These are phyloP conservation scores for Alternaria postmessia DNA, from an alignment of 2,329 filamentous ascomycete genomes.

Conservation along the genomic window DNA sequence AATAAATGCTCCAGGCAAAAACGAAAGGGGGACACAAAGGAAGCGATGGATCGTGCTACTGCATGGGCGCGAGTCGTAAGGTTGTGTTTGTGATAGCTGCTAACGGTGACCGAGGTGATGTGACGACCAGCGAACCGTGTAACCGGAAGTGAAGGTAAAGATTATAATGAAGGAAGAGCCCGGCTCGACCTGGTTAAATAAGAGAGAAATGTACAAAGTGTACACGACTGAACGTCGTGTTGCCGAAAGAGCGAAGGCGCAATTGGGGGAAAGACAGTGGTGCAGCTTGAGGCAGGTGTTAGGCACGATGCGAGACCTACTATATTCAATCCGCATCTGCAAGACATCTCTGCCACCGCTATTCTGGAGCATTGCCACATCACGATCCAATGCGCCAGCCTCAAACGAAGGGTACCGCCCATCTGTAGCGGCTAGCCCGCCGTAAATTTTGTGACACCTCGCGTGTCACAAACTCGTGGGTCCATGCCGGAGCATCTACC, in stretches of 20 bases:
- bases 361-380: slow-evolving; percentile 37
- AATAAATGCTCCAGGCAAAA: slow-evolving; percentile 38
- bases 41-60: slow-evolving; percentile 37
- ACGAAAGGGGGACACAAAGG: slow-evolving; percentile 24
- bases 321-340: slow-evolving; percentile 46
- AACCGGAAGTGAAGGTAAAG: slow-evolving; percentile 20
- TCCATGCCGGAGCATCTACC: slow-evolving; percentile 34
- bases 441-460: slow-evolving; percentile 38
- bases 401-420: slow-evolving; percentile 44
- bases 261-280: slow-evolving; percentile 22
- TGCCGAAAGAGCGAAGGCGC: slow-evolving; percentile 25
- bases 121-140: slow-evolving; percentile 19
- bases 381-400: slow-evolving; percentile 44
- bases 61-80: slow-evolving; percentile 37
- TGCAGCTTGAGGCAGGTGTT: slow-evolving; percentile 32
- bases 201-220: slow-evolving; percentile 15
- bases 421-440: slow-evolving; percentile 44
- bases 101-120: slow-evolving; percentile 19
- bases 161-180: slow-evolving; percentile 39
- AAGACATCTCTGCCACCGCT: slow-evolving; percentile 31
- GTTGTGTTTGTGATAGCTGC: slow-evolving; percentile 24
- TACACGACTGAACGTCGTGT: slow-evolving; percentile 36
- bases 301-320: slow-evolving; percentile 40
- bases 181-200: slow-evolving; percentile 39
- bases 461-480: slow-evolving; percentile 45